Base-by-base conservation (phyloP, 306 rosid species). In the Rosa rugosa region DNA sequence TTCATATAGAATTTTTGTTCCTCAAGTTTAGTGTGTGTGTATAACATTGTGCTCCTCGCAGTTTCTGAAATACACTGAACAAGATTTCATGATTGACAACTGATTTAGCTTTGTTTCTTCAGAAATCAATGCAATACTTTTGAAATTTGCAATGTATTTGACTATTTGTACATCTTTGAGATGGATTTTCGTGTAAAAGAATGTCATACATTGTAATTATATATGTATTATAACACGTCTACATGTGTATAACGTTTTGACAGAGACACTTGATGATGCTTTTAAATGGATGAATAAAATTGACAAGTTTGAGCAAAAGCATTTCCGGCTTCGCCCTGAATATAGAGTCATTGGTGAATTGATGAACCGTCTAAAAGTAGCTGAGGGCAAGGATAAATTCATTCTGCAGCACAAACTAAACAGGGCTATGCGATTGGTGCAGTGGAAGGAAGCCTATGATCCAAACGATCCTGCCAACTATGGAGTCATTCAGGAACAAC, bases 281-380 rank as follows among this genome's bases (percentile, higher is more conserved):
- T 92, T 81, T 82, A 92, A 90, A 71, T 91, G 95, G 92, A 95
- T 91, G 97, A 47, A 64, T 42, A 90, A 85, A 83, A 92, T 92
- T 41, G 91, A 95, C 78, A 91, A 82, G 85, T 95, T 95, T 71
- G 98, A 95, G 82, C 79, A 88, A 20, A 92, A 89, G 41, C 96
- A 95, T 82, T 95, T 92, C 59, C 79, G 36, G 69, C 91, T 91
- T 57, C 90, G 89, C 40, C 88, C 82, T 6, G 97, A 94, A 71
- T 92, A 92, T 70, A 84, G 91, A 81, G 99, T 94, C 62, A 92
- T 92, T 47, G 97, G 97, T 62, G 99, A 94, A 85, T 83, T 94
- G 80, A 82, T 88, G 89, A 91, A 94, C 77, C 90, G 87, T 6
- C 85, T 95, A 56, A 95, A 92, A 85, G 88, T 85, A 25, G 97